phyloP scores from a whole-genome alignment of 2,329 filamentous ascomycete species.

The Rhynchosporium secalis region DNA sequence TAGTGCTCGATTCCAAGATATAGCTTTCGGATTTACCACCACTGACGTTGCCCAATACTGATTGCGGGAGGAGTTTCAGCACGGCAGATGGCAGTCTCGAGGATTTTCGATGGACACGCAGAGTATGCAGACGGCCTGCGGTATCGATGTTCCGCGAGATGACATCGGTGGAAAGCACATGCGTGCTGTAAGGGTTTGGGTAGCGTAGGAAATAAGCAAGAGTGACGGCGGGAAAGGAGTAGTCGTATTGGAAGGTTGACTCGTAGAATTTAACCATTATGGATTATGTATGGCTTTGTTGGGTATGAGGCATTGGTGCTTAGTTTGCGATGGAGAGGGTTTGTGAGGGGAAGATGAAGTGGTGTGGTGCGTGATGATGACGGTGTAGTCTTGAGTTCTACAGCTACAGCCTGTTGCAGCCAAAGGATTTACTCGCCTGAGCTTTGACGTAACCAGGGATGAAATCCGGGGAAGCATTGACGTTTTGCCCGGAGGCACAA shows the following conservation, averaged over 20 bases:
- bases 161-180: slow-evolving; percentile 82
- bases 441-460: slow-evolving; percentile 6
- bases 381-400: slow-evolving; percentile 13
- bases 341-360: slow-evolving; percentile 11
- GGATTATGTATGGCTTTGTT: slow-evolving; percentile 31
- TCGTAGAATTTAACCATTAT: slow-evolving; percentile 43
- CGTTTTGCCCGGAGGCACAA: slow-evolving; percentile 13
- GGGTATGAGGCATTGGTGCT: slow-evolving; percentile 23
- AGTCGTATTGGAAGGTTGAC: slow-evolving; percentile 71
- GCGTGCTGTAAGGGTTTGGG: slow-evolving; percentile 79
- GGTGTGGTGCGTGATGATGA: slow-evolving; percentile 18
- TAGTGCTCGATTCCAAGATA: slow-evolving; percentile 76
- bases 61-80: slow-evolving; percentile 72
- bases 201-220: slow-evolving; percentile 89
- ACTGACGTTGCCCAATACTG: slow-evolving; percentile 52
- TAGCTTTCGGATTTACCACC: slow-evolving; percentile 68
- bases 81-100: slow-evolving; percentile 74
- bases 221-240: slow-evolving; percentile 81
- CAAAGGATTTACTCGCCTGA: slow-evolving; percentile 22
- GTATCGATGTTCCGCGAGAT: slow-evolving; percentile 72
- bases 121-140: slow-evolving; percentile 75
- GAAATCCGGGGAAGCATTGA: slow-evolving; percentile 29
- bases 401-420: neutral
- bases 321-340: slow-evolving; percentile 11
- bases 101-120: slow-evolving; percentile 79